A percentile compares a stretch with the other conserved stretches of the same genome.
These are phyloP conservation scores for Wickerhamomyces sp. DNA, from an alignment of 1,139 yeast species.

Conservation along the genomic window DNA sequence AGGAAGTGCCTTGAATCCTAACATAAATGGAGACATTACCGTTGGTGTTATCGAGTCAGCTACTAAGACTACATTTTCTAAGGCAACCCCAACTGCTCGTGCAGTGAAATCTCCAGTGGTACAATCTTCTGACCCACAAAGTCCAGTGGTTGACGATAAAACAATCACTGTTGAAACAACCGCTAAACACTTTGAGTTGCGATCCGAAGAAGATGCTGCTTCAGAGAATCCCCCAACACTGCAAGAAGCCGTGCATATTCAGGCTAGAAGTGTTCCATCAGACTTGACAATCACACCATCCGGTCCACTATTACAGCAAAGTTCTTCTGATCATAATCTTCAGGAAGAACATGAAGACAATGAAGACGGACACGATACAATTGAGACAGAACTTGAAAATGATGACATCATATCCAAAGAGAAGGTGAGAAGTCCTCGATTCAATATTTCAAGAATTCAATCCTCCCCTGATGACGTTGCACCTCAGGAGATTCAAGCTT, in stretches of 20 bases:
- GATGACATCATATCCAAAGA: too few species aligned
- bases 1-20: not conserved
- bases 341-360: not conserved
- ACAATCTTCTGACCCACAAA: not conserved
- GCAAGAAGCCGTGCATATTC: constrained; percentile 7
- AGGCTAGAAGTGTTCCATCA: constrained; percentile 1
- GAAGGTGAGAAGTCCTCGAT: too few species aligned
- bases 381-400: too few species aligned
- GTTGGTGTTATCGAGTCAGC: constrained; percentile 15
- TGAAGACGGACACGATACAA: not conserved
- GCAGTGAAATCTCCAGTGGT: constrained; percentile 9
- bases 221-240: constrained; percentile 2
- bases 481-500: constrained; percentile 4
- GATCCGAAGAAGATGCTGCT: not conserved
- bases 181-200: too few species aligned
- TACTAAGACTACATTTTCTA: constrained; percentile 14
- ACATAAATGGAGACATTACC: constrained; percentile 9
- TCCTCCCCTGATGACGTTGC: constrained; percentile 6
- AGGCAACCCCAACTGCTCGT: constrained; percentile 15
- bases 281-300: not conserved
- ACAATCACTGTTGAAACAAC: not conserved
- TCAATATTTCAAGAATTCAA: not conserved
- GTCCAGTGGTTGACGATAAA: not conserved
- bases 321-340: not conserved
- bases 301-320: too few species aligned